Base-by-base conservation (phyloP, 768 basidiomycete genomes). In the Leccinum variicolor region DNA sequence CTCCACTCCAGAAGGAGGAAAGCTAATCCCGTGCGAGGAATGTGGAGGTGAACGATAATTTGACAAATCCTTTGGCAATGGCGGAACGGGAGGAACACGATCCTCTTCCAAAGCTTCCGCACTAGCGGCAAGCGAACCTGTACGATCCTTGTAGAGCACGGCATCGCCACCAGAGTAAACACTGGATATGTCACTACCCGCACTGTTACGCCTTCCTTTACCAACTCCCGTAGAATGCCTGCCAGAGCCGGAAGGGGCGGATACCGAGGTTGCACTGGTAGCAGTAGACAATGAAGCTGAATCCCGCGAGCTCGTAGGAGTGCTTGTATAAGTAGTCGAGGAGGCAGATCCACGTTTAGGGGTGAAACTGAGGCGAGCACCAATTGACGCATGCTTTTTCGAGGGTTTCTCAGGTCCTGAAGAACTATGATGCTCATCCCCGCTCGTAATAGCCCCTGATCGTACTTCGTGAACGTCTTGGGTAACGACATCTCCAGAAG, bases 1-100 rank as follows among this genome's bases (percentile, higher is more conserved):
- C 56, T 79, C 80, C 54, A 67, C 75, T 52, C 70, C 71, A 43
- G 74, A 68, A 48, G 76, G 65, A 29, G 87, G 82, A 62, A 85
- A 83, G 19, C 76, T 66, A 52, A 83, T 73, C 46, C 78, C 76
- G 25, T 85, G 75, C 17, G 88, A 80, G 17, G 85, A 81, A 21
- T 81, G 74, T 17, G 84, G 85, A 23, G 88, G 88, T 1, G 88
- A 86, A 53, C 84, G 85, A 74, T 85, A 90, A 21, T 74, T 84
- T n/a, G 87, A 85, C 54, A 94, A 73, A 66, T 94, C 92, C 75
- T 97, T 95, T 45, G 94, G 94, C 26, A 97, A 76, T 36, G 94
- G 94, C 34, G 94, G 94, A 4, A 96, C 93, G 26, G 94, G 94
- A 17, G 94, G 94, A n/a, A 97, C 94, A 56, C 76, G 66, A 57